A percentile compares a stretch with the other conserved stretches of the same genome.
These are phyloP conservation scores for Stipa capillata DNA, from an alignment of 176 grass and related monocot genomes.

Conservation along the genomic window DNA sequence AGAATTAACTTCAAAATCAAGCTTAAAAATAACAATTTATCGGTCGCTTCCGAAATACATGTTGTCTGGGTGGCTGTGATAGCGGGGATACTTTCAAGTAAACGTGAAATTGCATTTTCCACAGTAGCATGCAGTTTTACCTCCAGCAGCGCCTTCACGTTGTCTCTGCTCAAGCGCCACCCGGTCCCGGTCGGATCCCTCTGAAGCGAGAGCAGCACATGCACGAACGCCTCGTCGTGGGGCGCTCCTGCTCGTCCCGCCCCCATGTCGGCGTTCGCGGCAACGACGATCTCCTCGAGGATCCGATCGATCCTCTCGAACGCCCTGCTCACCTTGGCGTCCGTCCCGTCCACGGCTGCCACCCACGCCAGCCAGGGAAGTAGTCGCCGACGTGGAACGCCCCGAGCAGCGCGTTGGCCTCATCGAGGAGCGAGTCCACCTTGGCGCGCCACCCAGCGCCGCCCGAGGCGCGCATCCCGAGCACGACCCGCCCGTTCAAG, in stretches of 20 bases:
- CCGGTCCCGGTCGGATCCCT: neutral
- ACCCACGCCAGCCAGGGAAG: slow-evolving; percentile 2
- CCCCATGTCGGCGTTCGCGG: neutral
- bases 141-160: neutral
- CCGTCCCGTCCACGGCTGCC: neutral
- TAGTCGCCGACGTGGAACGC: neutral
- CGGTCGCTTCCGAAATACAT: no score
- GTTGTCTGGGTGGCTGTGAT: no score
- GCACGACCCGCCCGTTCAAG: neutral
- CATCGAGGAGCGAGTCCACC: neutral
- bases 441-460: neutral
- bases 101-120: no score
- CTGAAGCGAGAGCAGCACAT: neutral
- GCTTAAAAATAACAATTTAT: no score
- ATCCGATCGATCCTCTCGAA: neutral
- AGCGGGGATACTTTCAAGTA: no score
- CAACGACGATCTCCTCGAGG: neutral
- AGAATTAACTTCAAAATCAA: no score
- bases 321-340: neutral
- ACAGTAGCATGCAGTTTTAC: neutral
- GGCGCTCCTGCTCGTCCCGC: neutral
- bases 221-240: neutral
- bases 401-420: neutral
- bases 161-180: neutral
- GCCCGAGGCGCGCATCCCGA: neutral